Evolutionary conservation across 2,329 filamentous ascomycete species (phyloP).

Genomic region (Thelonectria blattea): DNA sequence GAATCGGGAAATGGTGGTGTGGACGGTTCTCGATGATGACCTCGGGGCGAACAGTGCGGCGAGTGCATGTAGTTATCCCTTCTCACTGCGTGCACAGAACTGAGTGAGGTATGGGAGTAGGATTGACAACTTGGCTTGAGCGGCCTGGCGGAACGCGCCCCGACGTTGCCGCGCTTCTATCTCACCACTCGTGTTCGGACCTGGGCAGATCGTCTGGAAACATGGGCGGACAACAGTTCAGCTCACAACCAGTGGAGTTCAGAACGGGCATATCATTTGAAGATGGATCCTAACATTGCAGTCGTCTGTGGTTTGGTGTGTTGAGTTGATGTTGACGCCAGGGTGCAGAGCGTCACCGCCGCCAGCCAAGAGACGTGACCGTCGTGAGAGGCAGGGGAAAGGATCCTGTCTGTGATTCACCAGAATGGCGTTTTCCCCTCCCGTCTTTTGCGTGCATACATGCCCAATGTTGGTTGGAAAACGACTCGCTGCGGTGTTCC

Average conservation of each 20-base stretch:
- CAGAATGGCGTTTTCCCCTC: background rate
- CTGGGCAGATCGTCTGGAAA: constrained; percentile 6
- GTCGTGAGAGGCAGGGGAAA: background rate
- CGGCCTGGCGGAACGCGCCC: constrained; percentile 28
- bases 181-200: constrained; percentile 1
- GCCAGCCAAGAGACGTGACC: background rate
- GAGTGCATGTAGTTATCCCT: constrained; percentile 21
- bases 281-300: background rate
- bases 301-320: background rate
- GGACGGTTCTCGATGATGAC: constrained; percentile 29
- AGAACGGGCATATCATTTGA: constrained; percentile 9
- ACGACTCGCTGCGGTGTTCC: constrained; percentile 2
- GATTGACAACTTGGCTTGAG: constrained; percentile 12
- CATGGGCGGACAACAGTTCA: constrained; percentile 10
- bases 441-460: too few species aligned
- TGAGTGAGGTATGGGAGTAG: constrained; percentile 26
- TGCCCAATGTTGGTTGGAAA: background rate
- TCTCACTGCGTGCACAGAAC: constrained; percentile 21
- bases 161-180: constrained; percentile 21
- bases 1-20: constrained; percentile 30
- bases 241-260: constrained; percentile 4
- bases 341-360: too few species aligned
- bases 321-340: background rate
- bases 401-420: background rate
- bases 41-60: constrained; percentile 33